phyloP scores from a whole-genome alignment of 75 land plant genomes.

The Sequoiadendron giganteum region DNA sequence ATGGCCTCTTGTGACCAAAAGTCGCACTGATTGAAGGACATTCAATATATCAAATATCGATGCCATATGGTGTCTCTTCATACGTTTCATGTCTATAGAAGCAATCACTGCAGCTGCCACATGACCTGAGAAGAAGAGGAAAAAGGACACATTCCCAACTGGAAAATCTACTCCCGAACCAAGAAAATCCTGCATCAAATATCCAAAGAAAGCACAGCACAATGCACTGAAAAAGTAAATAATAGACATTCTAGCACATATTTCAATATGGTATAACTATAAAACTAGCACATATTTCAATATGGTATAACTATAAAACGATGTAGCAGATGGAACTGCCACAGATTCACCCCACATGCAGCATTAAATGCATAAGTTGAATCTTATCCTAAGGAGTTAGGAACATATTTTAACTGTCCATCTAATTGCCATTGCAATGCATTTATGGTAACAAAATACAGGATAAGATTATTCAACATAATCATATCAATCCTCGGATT shows the following conservation, averaged over 20 bases:
- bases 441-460: not conserved
- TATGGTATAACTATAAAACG: not conserved
- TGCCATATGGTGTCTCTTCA: conserved; percentile 40
- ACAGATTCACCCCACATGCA: not conserved
- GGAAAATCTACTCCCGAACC: conserved; percentile 79
- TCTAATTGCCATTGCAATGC: not conserved
- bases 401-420: not conserved
- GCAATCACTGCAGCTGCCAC: conserved; percentile 75
- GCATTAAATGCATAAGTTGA: not conserved
- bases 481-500: not conserved
- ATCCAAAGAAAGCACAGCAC: not conserved
- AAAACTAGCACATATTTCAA: not conserved
- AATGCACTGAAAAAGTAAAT: not conserved
- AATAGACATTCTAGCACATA: not conserved
- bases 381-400: not conserved
- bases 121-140: conserved; percentile 79
- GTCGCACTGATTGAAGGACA: conserved; percentile 47
- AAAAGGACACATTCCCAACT: conserved; percentile 81
- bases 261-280: not conserved
- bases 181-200: conserved; percentile 45
- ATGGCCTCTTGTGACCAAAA: conserved; percentile 67
- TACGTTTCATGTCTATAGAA: conserved; percentile 69
- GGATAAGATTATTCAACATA: not conserved
- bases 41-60: conserved; percentile 49
- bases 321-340: not conserved